Evolutionary conservation across 148 eudicot species (phyloP), one percentile per base, ranked within the genome.

Genomic region (Vaccinium vitisidaea): DNA sequence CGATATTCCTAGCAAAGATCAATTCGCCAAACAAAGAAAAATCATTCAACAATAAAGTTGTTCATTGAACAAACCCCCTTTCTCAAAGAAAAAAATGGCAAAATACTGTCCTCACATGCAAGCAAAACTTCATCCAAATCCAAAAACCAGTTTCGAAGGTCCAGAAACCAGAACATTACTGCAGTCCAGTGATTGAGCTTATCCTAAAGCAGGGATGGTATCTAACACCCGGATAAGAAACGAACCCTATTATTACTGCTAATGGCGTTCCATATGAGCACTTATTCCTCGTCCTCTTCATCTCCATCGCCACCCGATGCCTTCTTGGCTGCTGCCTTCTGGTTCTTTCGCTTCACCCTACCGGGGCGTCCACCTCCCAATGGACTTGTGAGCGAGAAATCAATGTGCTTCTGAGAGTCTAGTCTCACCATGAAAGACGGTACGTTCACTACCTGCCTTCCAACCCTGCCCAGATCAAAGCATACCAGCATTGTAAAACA

Each of bases 331-430:
- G 90, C 90, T 3, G 90, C 88, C 87, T 86, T 88, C 83, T 84
- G 86, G 90, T 88, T 88, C 90, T 70, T 88, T 88, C 90, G 73
- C 88, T 88, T 88, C 74, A 88, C 90, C 80, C 90, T 84, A 54
- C 90, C 90, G 1, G 90, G 90, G 2, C 90, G 83, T n/a, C 90
- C 90, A 13, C 90, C 90, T 59, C 90, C 90, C 59, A 88, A 85
- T 7, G 90, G 90, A 65, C 90, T 88, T 10, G 90, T 86, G 8
- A 88, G 86, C 16, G 89, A 88, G 85, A 88, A 88, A 75, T 88
- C 87, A 77, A 86, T 86, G 73, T 83, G 88, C 88, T 88, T 88
- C 85, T 88, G 90, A 14, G 88, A 86, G 83, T 88, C 90, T 8
- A 88, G 85, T 80, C 88, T 86, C 84, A 88, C 90, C 88, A 88